Conservation (phyloP, 441 rosid genomes). For the Arabidopsis lyrata region DNA sequence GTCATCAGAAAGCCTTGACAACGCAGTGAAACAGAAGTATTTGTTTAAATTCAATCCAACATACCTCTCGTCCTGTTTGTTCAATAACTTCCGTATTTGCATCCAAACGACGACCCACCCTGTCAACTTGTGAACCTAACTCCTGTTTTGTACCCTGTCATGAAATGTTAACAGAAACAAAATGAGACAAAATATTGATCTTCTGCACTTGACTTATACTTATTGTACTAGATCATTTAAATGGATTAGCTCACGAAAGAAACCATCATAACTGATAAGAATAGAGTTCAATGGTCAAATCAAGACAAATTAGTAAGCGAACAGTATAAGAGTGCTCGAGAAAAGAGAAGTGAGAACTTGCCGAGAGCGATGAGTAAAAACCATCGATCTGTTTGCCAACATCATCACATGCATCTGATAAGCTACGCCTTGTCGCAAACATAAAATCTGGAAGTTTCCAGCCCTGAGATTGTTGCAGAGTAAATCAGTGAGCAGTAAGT, state of each 20-base stretch:
- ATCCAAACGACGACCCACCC: conserved; percentile 57
- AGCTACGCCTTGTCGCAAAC: conserved; percentile 91
- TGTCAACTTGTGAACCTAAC: conserved; percentile 62
- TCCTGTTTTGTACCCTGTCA: conserved; percentile 69
- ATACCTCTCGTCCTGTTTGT: conserved; percentile 71
- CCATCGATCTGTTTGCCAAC: conserved; percentile 79
- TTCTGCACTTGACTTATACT: conserved; percentile 5
- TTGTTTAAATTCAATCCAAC: conserved; percentile 27
- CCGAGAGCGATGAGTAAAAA: conserved; percentile 77
- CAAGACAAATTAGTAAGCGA: background rate
- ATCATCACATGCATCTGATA: conserved; percentile 79
- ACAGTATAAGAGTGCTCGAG: conserved; percentile 6
- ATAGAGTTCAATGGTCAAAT: conserved; percentile 8
- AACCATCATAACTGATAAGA: conserved; percentile 12
- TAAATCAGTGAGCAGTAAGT: background rate
- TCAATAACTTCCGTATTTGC: conserved; percentile 60
- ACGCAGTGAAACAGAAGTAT: conserved; percentile 13
- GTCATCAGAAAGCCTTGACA: conserved; percentile 32
- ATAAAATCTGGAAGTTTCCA: conserved; percentile 95
- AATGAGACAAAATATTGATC: conserved; percentile 1
- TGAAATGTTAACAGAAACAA: conserved; percentile 6
- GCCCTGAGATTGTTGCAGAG: conserved; percentile 60
- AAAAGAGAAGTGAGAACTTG: conserved; percentile 40
- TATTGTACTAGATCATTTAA: conserved; percentile 1
- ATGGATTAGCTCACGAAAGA: conserved; percentile 8